A percentile compares a stretch with the other conserved stretches of the same genome.
These are phyloP conservation scores for Sophora flavescens DNA, from an alignment of 306 rosid species.

Conservation along the genomic window DNA sequence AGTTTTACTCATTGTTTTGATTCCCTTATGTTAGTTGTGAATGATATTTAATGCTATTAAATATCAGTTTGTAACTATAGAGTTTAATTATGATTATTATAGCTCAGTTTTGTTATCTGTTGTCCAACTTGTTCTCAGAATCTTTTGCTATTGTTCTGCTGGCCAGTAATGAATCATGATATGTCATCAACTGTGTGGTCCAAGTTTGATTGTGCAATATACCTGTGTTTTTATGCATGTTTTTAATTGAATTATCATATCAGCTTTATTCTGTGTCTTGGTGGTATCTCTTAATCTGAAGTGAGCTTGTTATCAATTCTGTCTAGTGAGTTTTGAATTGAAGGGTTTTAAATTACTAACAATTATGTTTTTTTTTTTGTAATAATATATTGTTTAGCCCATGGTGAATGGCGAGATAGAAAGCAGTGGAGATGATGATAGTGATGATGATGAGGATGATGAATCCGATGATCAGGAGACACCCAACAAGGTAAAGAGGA, in stretches of 20 bases:
- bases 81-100: not conserved
- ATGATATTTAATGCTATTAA: not conserved
- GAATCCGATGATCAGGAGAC: constrained; percentile 60
- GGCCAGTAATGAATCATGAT: not conserved
- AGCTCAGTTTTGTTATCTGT: constrained; percentile 6
- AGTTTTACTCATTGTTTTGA: not conserved
- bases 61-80: constrained; percentile 29
- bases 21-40: not conserved
- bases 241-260: constrained; percentile 9
- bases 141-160: not conserved
- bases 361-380: not conserved
- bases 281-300: constrained; percentile 3
- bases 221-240: not conserved
- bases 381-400: constrained; percentile 40
- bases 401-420: constrained; percentile 42
- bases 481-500: constrained; percentile 58
- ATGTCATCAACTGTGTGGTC: constrained; percentile 23
- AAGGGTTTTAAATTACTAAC: constrained; percentile 9
- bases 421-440: constrained; percentile 38
- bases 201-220: constrained; percentile 32
- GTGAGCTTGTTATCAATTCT: not conserved
- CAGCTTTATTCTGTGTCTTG: not conserved
- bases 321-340: not conserved
- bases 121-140: not conserved
- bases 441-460: constrained; percentile 32